phyloP scores from a whole-genome alignment of 371 early-diverging fungal genomes.

The Caulochytrium protostelioides region DNA sequence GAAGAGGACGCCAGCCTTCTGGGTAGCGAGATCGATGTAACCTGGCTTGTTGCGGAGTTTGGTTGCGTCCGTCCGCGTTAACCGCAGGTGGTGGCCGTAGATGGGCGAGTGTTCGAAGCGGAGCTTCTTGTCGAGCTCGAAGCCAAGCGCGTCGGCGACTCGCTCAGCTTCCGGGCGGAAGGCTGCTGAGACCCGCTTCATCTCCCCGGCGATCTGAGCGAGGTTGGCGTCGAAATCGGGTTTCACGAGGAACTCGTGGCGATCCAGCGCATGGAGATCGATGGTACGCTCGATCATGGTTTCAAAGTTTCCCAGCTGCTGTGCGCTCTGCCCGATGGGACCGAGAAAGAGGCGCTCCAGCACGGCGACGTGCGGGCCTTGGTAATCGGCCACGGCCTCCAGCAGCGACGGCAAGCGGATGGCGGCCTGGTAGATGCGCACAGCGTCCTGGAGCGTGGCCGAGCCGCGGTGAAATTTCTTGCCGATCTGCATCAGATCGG shows the following conservation, averaged over 20 bases:
- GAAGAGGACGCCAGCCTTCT: constrained; percentile 70
- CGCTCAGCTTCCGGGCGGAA: constrained; percentile 41
- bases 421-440: constrained; percentile 71
- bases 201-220: constrained; percentile 34
- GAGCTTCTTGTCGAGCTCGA: constrained; percentile 69
- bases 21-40: constrained; percentile 70
- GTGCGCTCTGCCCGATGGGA: constrained; percentile 18
- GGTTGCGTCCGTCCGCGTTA: constrained; percentile 48
- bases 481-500: constrained; percentile 68
- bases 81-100: constrained; percentile 70
- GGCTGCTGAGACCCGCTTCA: constrained; percentile 28
- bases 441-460: constrained; percentile 52
- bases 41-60: constrained; percentile 35
- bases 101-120: constrained; percentile 61
- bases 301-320: constrained; percentile 35
- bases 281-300: constrained; percentile 71
- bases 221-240: constrained; percentile 57
- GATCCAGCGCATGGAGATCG: constrained; percentile 63
- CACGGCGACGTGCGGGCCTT: constrained; percentile 17
- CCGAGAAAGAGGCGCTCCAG: constrained; percentile 22
- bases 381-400: constrained; percentile 27
- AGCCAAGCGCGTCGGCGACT: constrained; percentile 37
- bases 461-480: constrained; percentile 57
- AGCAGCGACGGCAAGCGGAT: constrained; percentile 46
- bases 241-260: constrained; percentile 73